Percentiles rank a stretch among this genome's conserved stretches.
These are phyloP conservation scores for Ceratocystis destructans DNA, from an alignment of 2,329 filamentous ascomycete species.

Conservation along the genomic window DNA sequence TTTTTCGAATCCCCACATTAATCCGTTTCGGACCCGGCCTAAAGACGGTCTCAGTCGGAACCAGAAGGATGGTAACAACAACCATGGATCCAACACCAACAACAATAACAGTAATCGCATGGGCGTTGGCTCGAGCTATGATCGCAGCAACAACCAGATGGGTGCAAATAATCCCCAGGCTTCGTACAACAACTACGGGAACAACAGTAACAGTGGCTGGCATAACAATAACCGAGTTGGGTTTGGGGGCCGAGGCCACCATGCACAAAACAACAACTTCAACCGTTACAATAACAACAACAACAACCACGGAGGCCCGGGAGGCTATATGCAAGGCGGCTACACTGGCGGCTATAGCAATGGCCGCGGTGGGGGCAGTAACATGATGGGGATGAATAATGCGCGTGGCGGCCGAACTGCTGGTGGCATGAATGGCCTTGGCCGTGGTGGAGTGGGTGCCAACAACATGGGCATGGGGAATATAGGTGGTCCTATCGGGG, in stretches of 20 bases:
- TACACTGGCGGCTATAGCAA: conserved; percentile 23
- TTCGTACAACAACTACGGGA: conserved; percentile 33
- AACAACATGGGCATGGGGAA: conserved; percentile 43
- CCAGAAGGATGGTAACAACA: conserved; percentile 9
- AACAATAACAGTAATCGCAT: conserved; percentile 34
- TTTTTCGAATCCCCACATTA: conserved; percentile 63
- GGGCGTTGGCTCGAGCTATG: conserved; percentile 43
- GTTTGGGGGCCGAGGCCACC: conserved; percentile 28
- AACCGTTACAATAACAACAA: conserved; percentile 20
- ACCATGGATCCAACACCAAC: neutral
- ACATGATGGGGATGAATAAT: conserved; percentile 29
- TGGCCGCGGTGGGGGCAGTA: conserved; percentile 31
- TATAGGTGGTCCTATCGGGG: conserved; percentile 36
- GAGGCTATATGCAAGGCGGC: conserved; percentile 24
- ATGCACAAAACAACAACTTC: conserved; percentile 14
- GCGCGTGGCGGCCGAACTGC: conserved; percentile 33
- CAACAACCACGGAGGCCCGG: conserved; percentile 5
- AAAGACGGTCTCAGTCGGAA: conserved; percentile 51
- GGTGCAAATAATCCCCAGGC: conserved; percentile 28
- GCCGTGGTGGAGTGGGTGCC: conserved; percentile 27
- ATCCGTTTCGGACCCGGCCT: conserved; percentile 81
- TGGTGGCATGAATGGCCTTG: conserved; percentile 36
- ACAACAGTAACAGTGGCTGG: conserved; percentile 34
- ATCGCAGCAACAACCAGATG: conserved; percentile 32
- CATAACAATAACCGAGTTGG: conserved; percentile 30